Evolutionary conservation across 345 rosid genomes (phyloP).

Genomic region (Capsella bursapastoris): DNA sequence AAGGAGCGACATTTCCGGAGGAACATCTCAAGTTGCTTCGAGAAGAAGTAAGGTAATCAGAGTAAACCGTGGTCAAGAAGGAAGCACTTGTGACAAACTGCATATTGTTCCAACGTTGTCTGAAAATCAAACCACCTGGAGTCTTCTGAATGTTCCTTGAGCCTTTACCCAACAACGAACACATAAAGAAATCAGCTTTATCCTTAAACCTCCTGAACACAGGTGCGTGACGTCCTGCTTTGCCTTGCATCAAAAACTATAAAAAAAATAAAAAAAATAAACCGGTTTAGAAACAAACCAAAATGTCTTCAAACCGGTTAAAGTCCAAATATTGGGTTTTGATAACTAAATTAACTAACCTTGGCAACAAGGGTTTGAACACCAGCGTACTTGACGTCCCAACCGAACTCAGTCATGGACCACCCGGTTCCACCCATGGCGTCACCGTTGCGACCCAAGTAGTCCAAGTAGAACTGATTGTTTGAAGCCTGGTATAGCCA

Average conservation of each 20-base stretch:
- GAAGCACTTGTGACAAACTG: slow-evolving; percentile 93
- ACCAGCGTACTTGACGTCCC: slow-evolving; percentile 99
- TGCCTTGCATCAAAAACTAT: slow-evolving; percentile 94
- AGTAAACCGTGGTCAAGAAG: slow-evolving; percentile 73
- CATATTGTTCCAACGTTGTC: slow-evolving; percentile 95
- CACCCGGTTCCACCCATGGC: slow-evolving; percentile 92
- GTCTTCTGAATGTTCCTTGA: slow-evolving; percentile 69
- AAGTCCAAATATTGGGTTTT: neutral
- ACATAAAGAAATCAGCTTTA: slow-evolving; percentile 92
- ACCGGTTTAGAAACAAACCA: slow-evolving; percentile 24
- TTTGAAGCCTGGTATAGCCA: slow-evolving; percentile 91
- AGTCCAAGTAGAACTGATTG: slow-evolving; percentile 74
- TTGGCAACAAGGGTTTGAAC: slow-evolving; percentile 93
- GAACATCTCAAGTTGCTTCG: slow-evolving; percentile 62
- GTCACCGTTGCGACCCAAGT: slow-evolving; percentile 84
- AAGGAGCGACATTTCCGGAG: slow-evolving; percentile 61
- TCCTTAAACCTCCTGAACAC: slow-evolving; percentile 77
- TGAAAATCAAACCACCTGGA: slow-evolving; percentile 92
- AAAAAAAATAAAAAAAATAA: neutral
- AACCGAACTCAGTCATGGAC: slow-evolving; percentile 92
- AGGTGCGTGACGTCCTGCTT: slow-evolving; percentile 65
- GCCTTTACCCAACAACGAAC: slow-evolving; percentile 81
- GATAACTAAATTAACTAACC: slow-evolving; percentile 46
- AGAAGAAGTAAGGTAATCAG: slow-evolving; percentile 86
- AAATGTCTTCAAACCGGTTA: slow-evolving; percentile 21